These are phyloP conservation scores for Corymbia maculata DNA, from an alignment of 345 rosid species.

Conservation along the genomic window DNA sequence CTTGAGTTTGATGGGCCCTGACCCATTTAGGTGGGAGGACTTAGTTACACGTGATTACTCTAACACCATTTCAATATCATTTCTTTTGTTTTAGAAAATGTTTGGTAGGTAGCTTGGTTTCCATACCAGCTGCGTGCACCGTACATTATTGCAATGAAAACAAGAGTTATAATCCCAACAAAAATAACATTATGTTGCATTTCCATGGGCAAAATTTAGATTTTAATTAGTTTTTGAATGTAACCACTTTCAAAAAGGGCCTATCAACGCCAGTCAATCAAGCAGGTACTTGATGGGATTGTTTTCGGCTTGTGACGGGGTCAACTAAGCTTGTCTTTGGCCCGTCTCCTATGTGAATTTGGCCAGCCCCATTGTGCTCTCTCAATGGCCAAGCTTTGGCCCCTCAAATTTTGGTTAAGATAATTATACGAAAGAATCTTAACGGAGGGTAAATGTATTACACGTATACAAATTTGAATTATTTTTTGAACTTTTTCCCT, in stretches of 20 bases:
- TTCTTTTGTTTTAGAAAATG: too few species aligned
- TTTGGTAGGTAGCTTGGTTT: rapidly evolving
- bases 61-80: rapidly evolving
- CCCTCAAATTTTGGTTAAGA: not conserved
- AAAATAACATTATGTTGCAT: not conserved
- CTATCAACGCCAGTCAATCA: rapidly evolving
- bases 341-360: not conserved
- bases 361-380: not conserved
- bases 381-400: not conserved
- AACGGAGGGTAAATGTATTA: too few species aligned
- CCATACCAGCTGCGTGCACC: not conserved
- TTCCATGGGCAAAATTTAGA: too few species aligned
- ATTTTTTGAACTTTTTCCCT: not conserved
- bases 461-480: not conserved
- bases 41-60: rapidly evolving
- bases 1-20: not conserved
- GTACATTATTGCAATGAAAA: not conserved
- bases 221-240: too few species aligned
- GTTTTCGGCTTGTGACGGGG: not conserved
- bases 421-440: not conserved
- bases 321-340: not conserved
- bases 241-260: not conserved
- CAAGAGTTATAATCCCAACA: not conserved
- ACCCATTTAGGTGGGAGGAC: rapidly evolving
- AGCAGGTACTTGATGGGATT: not conserved